phyloP scores from a whole-genome alignment of 495 filamentous ascomycete species.

The Glonium stellatum region DNA sequence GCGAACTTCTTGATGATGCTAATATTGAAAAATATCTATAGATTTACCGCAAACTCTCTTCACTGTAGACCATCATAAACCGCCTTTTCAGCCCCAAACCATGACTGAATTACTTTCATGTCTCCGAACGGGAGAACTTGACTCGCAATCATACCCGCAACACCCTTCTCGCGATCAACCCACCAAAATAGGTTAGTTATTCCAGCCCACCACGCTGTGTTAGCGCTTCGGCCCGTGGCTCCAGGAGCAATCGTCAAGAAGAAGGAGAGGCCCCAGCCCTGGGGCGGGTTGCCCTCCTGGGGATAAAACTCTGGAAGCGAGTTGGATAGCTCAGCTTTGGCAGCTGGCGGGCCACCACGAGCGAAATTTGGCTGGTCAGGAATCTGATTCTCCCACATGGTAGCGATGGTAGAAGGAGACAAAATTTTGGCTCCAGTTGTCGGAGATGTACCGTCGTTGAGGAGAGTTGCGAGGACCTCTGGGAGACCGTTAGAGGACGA shows the following conservation, averaged over 20 bases:
- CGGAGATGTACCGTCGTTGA: constrained; percentile 38
- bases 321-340: constrained; percentile 49
- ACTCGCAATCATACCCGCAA: constrained; percentile 50
- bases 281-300: constrained; percentile 42
- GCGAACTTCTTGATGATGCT: no score
- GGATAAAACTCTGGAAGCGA: constrained; percentile 45
- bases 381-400: constrained; percentile 59
- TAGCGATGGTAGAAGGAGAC: constrained; percentile 43
- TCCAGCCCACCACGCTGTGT: constrained; percentile 52
- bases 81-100: constrained; percentile 16
- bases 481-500: background rate
- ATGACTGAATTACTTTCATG: constrained; percentile 11
- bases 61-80: constrained; percentile 19
- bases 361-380: constrained; percentile 45
- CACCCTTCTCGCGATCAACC: constrained; percentile 51
- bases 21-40: no score
- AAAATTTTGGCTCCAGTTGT: constrained; percentile 45
- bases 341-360: constrained; percentile 38
- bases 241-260: constrained; percentile 40
- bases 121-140: constrained; percentile 54
- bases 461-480: constrained; percentile 31
- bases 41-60: constrained; percentile 1
- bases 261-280: constrained; percentile 57
- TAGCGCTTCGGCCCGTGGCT: constrained; percentile 43
- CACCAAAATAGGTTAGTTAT: constrained; percentile 57